phyloP scores from a whole-genome alignment of 2,329 filamentous ascomycete genomes.

The Xylariaceae sp. region DNA sequence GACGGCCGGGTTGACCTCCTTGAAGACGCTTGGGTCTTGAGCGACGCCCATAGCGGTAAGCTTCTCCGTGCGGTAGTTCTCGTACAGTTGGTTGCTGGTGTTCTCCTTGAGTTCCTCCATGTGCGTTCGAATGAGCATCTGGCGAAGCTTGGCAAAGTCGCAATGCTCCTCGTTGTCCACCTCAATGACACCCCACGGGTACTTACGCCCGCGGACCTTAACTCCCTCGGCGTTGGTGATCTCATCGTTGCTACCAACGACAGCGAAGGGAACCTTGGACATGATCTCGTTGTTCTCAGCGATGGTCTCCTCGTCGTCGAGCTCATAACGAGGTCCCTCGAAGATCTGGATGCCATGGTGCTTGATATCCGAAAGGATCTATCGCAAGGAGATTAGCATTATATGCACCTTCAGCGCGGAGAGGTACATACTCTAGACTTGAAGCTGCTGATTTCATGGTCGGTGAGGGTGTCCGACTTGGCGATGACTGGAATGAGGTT shows the following conservation, averaged over 20 bases:
- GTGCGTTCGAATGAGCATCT: constrained; percentile 99
- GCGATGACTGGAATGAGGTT: constrained; percentile 99
- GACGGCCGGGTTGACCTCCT: constrained; percentile 99
- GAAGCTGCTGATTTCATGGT: constrained; percentile 90
- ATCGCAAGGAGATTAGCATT: no score
- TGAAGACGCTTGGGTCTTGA: constrained; percentile 98
- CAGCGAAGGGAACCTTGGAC: constrained; percentile 98
- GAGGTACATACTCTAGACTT: constrained; percentile 77
- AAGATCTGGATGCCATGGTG: constrained; percentile 98
- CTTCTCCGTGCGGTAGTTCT: constrained; percentile 99
- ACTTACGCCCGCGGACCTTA: constrained; percentile 90
- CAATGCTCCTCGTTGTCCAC: constrained; percentile 99
- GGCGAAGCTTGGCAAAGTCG: constrained; percentile 98
- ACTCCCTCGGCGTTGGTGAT: constrained; percentile 86
- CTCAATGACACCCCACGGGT: constrained; percentile 98
- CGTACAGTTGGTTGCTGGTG: constrained; percentile 97
- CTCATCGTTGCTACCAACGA: constrained; percentile 94
- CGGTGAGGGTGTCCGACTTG: constrained; percentile 95
- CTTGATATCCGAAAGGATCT: constrained; percentile 97
- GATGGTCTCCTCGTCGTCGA: constrained; percentile 98
- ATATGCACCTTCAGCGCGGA: background rate
- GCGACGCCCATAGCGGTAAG: constrained; percentile 97
- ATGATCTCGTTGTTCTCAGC: constrained; percentile 99
- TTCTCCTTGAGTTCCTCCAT: constrained; percentile 99
- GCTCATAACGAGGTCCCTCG: constrained; percentile 94